Evolutionary conservation across 257 asterid species (phyloP), one percentile per base, ranked within the genome.

Genomic region (Nicotiana paniculata): DNA sequence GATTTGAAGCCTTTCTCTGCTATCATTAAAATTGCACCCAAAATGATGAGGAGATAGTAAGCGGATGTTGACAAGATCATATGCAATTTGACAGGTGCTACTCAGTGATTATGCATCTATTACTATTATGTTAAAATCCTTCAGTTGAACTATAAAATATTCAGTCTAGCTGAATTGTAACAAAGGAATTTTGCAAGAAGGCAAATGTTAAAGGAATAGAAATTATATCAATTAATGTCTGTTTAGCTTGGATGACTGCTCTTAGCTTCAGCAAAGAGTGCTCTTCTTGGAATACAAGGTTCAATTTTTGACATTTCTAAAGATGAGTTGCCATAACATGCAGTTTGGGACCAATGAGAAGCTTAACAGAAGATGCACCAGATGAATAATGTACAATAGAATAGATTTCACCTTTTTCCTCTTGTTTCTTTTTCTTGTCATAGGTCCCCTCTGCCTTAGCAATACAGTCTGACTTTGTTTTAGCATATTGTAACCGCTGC

Each of bases 381-480:
- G 35, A 21, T n/a, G 79, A 76, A 65, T 21, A 33, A 32, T 65
- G 18, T 30, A 74, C 59, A 62, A 59, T 28, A 64, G 43, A 83
- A 83, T 76, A 21, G 57, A 53, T 63, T 24, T 85, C 72, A 94
- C 99, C 98, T 92, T 91, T 96, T 86, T 96, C 99, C 85, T 96
- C 99, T 88, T 82, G 96, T 89, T 96, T 96, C 97, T 91, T 94
- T 90, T 93, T 93, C 95, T 92, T 96, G 92, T 96, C 99, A 90
- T 86, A 96, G 77, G 99, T 92, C 37, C 97, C 98, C 90, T 96
- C 98, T 17, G 99, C 99, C 90, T 93, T 96, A 83, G 98, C 98
- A 83, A 96, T 91, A 85, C 97, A 92, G 86, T 94, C 98, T 83
- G 98, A 94, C 86, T 94, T 93, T 80, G 93, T 2, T 88, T 92